Evolutionary conservation across 208 protist species (phyloP), one percentile per base, ranked within the genome.

Genomic region (Trypanosomatidae sp.): DNA sequence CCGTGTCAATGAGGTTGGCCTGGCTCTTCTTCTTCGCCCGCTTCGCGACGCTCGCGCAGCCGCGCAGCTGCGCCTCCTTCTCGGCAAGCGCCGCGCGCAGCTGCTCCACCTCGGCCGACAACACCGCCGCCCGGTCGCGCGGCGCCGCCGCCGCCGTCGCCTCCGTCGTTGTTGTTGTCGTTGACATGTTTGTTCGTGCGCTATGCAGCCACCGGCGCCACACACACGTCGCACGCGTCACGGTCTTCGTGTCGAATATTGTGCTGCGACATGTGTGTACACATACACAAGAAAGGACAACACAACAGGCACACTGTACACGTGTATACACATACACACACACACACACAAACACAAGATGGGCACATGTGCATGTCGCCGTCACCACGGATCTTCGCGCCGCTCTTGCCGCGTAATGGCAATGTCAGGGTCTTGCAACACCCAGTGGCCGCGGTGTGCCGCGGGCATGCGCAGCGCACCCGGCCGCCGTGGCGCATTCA

Each of bases 1-100:
- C 82, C 28, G 72, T 87, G 28, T 85, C 75, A 47, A 96, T 88
- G 66, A 83, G 77, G 48, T 78, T 75, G 2, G 70, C 57, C 61
- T 86, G 75, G 38, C 80, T 84, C 60, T 95, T 95, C 60, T 92
- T 92, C 60, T 95, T 90, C 1, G 78, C 38, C 56, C 74, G 80
- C 69, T 88, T 89, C 21, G 76, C 53, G 2, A 85, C 33, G 2
- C 43, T 56, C 7, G 42, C 56, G 2, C 59, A 66, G 25, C 59
- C 61, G 25, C 53, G 44, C 35, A 83, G 50, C n/a, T 60, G 57
- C 10, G 60, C 66, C 44, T 70, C 61, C 51, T 70, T 64, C 30
- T 66, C 52, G 10, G 66, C 66, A 10, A 89, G 45, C 33, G 63
- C 56, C 35, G 57, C 43, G 28, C 62, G 67, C 11, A 89, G 55